phyloP scores from a whole-genome alignment of 2,329 filamentous ascomycete species.

The Fusarium newnesense region DNA sequence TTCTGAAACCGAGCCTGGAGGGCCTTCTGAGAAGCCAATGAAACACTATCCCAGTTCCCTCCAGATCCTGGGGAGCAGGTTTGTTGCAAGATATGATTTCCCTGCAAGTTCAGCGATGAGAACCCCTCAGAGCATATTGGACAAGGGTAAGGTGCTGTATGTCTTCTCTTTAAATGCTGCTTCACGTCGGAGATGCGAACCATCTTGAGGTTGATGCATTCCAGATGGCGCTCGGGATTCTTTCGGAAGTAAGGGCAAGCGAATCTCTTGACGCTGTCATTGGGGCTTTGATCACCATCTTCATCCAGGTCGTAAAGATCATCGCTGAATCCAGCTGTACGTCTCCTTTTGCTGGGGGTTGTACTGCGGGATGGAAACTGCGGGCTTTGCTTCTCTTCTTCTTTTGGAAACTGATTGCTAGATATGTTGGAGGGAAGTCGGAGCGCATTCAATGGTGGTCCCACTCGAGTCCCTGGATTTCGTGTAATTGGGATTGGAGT shows the following conservation, averaged over 20 bases:
- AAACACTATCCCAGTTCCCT: fast-evolving
- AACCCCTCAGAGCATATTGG: background rate
- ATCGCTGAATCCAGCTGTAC: fast-evolving
- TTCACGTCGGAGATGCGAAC: background rate
- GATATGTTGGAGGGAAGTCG: too few species aligned
- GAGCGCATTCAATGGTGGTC: background rate
- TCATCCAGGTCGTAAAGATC: background rate
- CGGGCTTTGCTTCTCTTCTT: background rate
- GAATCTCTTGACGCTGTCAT: fast-evolving
- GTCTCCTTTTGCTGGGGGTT: background rate
- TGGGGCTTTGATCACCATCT: fast-evolving
- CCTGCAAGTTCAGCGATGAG: fast-evolving
- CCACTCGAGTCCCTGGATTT: fast-evolving
- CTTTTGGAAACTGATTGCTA: fast-evolving
- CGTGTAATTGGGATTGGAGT: background rate
- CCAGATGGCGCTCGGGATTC: background rate
- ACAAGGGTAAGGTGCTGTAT: fast-evolving
- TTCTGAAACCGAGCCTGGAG: fast-evolving
- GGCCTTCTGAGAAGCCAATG: fast-evolving
- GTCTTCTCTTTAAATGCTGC: background rate
- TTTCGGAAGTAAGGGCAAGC: background rate
- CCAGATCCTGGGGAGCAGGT: fast-evolving
- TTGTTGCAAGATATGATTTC: background rate
- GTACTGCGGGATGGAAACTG: background rate
- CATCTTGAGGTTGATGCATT: background rate